Evolutionary conservation across 139 green algal species (phyloP), one percentile per base, ranked within the genome.

Genomic region (Chlamydomonas schloesseri): DNA sequence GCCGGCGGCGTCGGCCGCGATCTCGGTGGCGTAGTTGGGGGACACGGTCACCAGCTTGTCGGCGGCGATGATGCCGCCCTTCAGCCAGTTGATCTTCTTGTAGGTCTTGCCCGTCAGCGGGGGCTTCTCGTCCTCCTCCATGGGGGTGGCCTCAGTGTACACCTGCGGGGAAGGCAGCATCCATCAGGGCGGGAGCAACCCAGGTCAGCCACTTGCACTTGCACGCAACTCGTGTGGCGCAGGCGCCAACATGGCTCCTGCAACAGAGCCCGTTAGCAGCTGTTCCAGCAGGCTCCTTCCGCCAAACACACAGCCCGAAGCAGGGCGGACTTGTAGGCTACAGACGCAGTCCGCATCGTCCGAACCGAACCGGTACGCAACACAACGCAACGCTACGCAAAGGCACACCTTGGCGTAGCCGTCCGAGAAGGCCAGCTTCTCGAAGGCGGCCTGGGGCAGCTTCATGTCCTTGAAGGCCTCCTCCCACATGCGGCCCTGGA

Each of bases 71-170:
- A 99, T 97, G 53, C 94, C 98, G 14, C 92, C 96, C 91, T 98
- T 96, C 79, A 99, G 92, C 97, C 97, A 99, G 96, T 99, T 99
- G 90, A 98, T 82, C 95, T 99, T 99, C 33, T 86, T 84, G 89
- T 94, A 97, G 28, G 83, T 86, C 46, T 86, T 86, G 58, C 87
- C 87, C 23, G 83, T 81, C 71, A 84, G 77, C 47, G 47, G 88
- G 36, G 84, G 76, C 74, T 90, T 90, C 75, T 97, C 93, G 65
- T 93, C 94, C 36, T 95, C 92, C 36, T 95, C 94, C 76, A 91
- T 83, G 70, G 94, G 92, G 73, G 86, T 85, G 70, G 85, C 83
- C 90, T 94, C 90, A 28, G 90, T 88, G 88, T 92, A 95, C 65
- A 95, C 84, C 93, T 96, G 79, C 15, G 6, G 0, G 36, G 69